Evolutionary conservation across 1,284 basidiomycete genomes (phyloP), one percentile per base, ranked within the genome.

Genomic region (Puccinia sorghi): DNA sequence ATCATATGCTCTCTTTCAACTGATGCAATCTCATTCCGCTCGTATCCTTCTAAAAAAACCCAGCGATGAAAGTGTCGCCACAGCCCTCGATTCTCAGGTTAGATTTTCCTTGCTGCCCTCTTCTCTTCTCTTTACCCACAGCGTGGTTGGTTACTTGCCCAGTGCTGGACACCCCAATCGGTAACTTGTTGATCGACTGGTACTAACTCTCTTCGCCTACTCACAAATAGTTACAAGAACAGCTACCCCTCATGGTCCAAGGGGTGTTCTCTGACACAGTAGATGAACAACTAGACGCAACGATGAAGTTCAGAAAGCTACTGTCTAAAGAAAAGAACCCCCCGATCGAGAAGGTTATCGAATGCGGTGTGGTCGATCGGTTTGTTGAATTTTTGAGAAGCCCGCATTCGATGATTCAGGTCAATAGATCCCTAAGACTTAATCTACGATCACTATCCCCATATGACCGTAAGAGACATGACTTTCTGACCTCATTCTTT

Each of bases 301-400:
- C 95, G 37, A 89, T 87, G 83, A 97, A 94, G 87, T 99, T 99
- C 89, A 90, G 97, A 84, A 99, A 99, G 85, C 79, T 81, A 64
- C 90, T 99, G 80, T 98, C 96, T 82, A 99, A 99, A 88, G 96
- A 99, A 88, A 96, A 95, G 88, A 99, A 98, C 85, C 96, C 96
- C 52, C 96, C 96, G n/a, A 99, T 99, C 85, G 97, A 99, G 86
- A 91, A 91, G 84, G 97, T 99, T 82, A 99, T 99, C 85, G 93
- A 94, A 83, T 97, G 94, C 86, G 93, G 93, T 80, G 96, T 99
- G 73, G 94, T 99, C 50, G 92, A 94, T 80, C 93, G 96, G 80
- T 99, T 99, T 83, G 97, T 99, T 80, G 91, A 97, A 85, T 99
- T 98, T 86, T 87, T 99, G 82, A 88, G 89, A 82, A 90, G 88